Base-by-base conservation (phyloP, 1,284 basidiomycete genomes). In the Stygiomarasmius scandens region DNA sequence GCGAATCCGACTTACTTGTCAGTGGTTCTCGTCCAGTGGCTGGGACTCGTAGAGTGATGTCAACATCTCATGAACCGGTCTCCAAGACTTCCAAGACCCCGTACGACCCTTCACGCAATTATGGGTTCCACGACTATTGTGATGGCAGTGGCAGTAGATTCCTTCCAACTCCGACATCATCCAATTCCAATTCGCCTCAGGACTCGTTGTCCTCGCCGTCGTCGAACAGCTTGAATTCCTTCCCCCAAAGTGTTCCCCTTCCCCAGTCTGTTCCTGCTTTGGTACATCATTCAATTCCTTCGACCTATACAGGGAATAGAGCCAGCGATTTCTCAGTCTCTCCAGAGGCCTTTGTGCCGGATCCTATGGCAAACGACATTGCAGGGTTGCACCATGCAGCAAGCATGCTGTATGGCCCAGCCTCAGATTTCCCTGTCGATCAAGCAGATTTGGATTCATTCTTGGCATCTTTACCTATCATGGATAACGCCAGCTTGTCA, bases 401-500 rank as follows among this genome's bases (percentile, higher is more conserved):
- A 41, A 19, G n/a, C 29, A 44, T 23, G 24, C 3, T 50, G 48
- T 49, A 12, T 27, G 25, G 25, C 16, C 48, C 11, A 6, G 8
- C 48, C 2, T 55, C 25, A 27, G 48, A 22, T 34, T 44, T 45
- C 41, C 25, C 41, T 44, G n/a, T 27, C 27, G 29, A 55, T 43
- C 29, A 34, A 54, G 38, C 46, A 49, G 50, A 56, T 11, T 24
- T 58, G 6, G 56, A 51, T 24, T 29, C 53, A n/a, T 57, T 61
- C 41, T 32, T 58, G 24, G 50, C 63, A 6, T 62, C 63, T 12
- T 48, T 58, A 25, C 64, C 68, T 23, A 55, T 66, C 20, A 69
- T 74, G 64, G 74, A 76, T 62, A 63, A 64, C 47, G 73, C 76
- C 48, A 69, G 71, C 11, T 68, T 77, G 69, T 64, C 68, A 16